Conservation (phyloP, 2,329 filamentous ascomycete genomes). For the Colletotrichum liriopes region DNA sequence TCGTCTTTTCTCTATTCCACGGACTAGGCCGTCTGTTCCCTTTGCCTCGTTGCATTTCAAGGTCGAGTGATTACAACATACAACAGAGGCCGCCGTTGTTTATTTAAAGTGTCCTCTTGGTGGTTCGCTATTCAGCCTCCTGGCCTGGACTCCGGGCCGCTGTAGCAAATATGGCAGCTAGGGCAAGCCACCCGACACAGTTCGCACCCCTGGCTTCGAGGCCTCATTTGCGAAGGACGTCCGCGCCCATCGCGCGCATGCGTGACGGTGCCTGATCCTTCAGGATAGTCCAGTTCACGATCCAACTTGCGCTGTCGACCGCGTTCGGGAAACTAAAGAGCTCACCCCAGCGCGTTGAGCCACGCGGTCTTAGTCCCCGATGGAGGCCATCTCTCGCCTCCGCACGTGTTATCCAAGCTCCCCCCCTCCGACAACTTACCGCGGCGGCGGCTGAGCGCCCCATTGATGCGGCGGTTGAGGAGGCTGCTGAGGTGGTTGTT, state of each 20-base stretch:
- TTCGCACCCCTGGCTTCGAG: constrained; percentile 17
- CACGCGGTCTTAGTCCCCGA: not conserved
- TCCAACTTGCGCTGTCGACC: not conserved
- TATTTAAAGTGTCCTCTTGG: not conserved
- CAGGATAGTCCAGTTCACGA: not conserved
- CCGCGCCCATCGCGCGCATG: not conserved
- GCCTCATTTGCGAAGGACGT: constrained; percentile 12
- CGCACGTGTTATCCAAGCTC: not conserved
- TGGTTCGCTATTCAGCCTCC: not conserved
- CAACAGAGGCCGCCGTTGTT: not conserved
- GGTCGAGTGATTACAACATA: not conserved
- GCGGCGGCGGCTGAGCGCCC: constrained; percentile 38
- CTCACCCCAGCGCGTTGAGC: not conserved
- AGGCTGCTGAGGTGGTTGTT: constrained; percentile 50
- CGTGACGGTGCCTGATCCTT: too few species aligned
- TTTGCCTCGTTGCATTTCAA: not conserved
- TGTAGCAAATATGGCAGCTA: constrained; percentile 15
- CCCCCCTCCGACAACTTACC: not conserved
- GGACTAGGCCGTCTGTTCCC: not conserved
- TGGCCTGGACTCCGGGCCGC: not conserved
- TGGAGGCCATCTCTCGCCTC: not conserved
- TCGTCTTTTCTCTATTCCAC: not conserved
- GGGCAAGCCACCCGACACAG: constrained; percentile 25
- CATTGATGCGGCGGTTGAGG: constrained; percentile 44
- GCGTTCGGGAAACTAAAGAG: not conserved